phyloP scores from a whole-genome alignment of 495 filamentous ascomycete genomes.

The Neurospora sp. region DNA sequence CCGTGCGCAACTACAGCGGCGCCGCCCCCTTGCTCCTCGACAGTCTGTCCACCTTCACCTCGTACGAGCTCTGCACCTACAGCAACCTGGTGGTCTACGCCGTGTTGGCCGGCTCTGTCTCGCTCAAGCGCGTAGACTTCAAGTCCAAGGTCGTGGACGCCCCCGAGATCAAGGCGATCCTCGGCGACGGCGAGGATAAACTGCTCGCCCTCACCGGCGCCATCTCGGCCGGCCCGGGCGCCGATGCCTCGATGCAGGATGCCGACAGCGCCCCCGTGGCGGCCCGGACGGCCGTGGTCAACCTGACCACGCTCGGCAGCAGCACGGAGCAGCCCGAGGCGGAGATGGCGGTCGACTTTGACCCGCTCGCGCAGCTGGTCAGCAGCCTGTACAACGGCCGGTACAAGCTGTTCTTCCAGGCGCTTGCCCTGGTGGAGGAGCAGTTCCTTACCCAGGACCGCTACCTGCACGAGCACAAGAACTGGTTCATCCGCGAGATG shows the following conservation, averaged over 20 bases:
- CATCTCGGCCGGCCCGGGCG: constrained; percentile 66
- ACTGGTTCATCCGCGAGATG: constrained; percentile 98
- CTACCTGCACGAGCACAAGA: constrained; percentile 84
- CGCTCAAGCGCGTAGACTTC: constrained; percentile 94
- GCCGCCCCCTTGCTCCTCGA: constrained; percentile 92
- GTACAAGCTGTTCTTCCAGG: constrained; percentile 87
- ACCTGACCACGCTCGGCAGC: constrained; percentile 70
- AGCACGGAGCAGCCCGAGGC: constrained; percentile 59
- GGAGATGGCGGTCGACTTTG: constrained; percentile 68
- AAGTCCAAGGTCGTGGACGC: constrained; percentile 98
- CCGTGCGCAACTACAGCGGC: constrained; percentile 76
- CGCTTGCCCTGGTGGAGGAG: constrained; percentile 85
- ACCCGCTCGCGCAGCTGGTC: constrained; percentile 76
- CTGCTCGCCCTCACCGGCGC: constrained; percentile 68
- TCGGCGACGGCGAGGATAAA: constrained; percentile 82
- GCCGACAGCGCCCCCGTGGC: constrained; percentile 44
- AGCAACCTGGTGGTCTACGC: constrained; percentile 90
- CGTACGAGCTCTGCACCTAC: constrained; percentile 95
- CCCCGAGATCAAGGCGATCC: constrained; percentile 91
- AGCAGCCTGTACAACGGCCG: constrained; percentile 84
- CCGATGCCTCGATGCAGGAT: constrained; percentile 74
- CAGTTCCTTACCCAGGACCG: constrained; percentile 88
- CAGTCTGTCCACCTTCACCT: constrained; percentile 96
- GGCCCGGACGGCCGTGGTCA: constrained; percentile 58
- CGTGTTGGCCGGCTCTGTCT: constrained; percentile 86